A percentile compares a stretch with the other conserved stretches of the same genome.
Conservation (phyloP, 2,329 filamentous ascomycete species). For the Coniella vitis region DNA sequence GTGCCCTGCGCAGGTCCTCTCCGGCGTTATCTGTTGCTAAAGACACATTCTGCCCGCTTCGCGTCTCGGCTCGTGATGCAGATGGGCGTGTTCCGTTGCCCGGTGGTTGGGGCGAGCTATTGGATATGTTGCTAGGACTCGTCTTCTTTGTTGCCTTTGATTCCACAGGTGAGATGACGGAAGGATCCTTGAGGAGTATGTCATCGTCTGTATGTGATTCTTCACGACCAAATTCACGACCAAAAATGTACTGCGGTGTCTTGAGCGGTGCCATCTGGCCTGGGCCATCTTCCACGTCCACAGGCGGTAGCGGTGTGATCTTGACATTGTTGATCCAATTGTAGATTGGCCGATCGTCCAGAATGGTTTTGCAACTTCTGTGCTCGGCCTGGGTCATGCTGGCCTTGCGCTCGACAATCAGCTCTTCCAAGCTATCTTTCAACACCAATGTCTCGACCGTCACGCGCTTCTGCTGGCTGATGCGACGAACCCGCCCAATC, state of each 20-base stretch:
- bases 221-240: slow-evolving; percentile 38
- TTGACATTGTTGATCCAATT: slow-evolving; percentile 49
- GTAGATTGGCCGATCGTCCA: slow-evolving; percentile 51
- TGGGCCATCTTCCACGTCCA: slow-evolving; percentile 23
- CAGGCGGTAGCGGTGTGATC: slow-evolving; percentile 31
- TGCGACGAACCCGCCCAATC: slow-evolving; percentile 81
- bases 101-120: neutral
- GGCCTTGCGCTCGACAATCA: slow-evolving; percentile 66
- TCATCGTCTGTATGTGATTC: slow-evolving; percentile 39
- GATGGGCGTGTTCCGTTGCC: neutral
- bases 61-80: neutral
- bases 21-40: neutral
- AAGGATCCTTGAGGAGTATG: slow-evolving; percentile 27
- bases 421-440: slow-evolving; percentile 74
- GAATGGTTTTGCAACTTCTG: slow-evolving; percentile 45
- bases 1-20: neutral
- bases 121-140: neutral
- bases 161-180: neutral
- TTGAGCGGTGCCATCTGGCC: slow-evolving; percentile 43
- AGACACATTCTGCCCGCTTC: slow-evolving; percentile 1
- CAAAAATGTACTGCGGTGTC: slow-evolving; percentile 43
- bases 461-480: slow-evolving; percentile 74
- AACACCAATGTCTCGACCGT: slow-evolving; percentile 82
- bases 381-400: slow-evolving; percentile 67
- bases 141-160: neutral